Percentiles rank a stretch among this genome's conserved stretches.
phyloP scores from a whole-genome alignment of 306 rosid species.

The Ormosia emarginata region DNA sequence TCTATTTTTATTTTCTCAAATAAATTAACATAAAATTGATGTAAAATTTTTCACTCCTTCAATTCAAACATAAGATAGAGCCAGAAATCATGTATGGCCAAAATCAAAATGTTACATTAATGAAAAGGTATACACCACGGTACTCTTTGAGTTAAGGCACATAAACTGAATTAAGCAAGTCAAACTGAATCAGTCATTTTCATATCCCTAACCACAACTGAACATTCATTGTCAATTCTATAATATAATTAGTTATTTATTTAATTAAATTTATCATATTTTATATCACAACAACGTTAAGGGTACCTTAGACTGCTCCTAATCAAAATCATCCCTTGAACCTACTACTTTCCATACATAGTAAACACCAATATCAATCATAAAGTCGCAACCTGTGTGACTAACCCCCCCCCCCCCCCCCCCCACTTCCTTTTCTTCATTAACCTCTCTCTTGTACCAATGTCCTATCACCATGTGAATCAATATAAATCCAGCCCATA shows the following conservation, averaged over 20 bases:
- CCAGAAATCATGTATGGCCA: background rate
- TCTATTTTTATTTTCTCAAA: too few relatives aligned
- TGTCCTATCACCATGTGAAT: background rate
- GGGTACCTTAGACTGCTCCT: background rate
- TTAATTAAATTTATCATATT: too few relatives aligned
- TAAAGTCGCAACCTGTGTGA: background rate
- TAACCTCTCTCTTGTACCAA: background rate
- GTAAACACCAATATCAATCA: background rate
- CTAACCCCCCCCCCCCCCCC: background rate
- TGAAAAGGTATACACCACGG: background rate
- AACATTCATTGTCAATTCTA: background rate
- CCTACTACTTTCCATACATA: background rate
- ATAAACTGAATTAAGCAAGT: too few relatives aligned
- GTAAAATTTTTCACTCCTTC: too few relatives aligned
- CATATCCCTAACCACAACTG: background rate
- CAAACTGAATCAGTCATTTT: background rate
- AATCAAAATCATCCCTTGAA: background rate
- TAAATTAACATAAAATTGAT: too few relatives aligned
- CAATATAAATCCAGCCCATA: background rate
- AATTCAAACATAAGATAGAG: background rate
- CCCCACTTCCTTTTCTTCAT: background rate
- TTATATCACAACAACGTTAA: too few relatives aligned
- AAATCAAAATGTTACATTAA: constrained; percentile 3
- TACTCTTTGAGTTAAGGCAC: too few relatives aligned
- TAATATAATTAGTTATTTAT: too few relatives aligned